These are phyloP conservation scores for Gliomastix tumulicola DNA, from an alignment of 2,329 filamentous ascomycete genomes.

Conservation along the genomic window DNA sequence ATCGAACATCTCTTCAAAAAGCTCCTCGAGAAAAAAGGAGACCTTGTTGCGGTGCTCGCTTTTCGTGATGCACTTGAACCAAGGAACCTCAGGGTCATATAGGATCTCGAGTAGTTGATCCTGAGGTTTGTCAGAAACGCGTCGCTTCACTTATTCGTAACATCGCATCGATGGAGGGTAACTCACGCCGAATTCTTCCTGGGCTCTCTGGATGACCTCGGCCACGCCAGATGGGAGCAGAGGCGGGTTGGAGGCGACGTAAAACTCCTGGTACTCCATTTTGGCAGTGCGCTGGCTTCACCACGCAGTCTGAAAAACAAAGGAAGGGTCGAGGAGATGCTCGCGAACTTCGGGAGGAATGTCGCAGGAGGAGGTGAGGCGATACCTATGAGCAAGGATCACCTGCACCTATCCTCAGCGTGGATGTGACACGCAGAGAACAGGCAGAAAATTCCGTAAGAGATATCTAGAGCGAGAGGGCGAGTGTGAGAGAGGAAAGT, in stretches of 20 bases:
- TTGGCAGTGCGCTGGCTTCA: too few species aligned
- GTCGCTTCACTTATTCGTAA: too few species aligned
- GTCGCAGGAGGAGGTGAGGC: too few species aligned
- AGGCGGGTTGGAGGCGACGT: constrained; percentile 24
- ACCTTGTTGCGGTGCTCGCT: constrained; percentile 7
- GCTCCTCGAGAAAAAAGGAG: constrained; percentile 8
- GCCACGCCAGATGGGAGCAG: constrained; percentile 19
- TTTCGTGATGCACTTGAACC: constrained; percentile 22
- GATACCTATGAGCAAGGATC: too few species aligned
- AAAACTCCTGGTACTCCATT: constrained; percentile 17
- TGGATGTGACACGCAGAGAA: too few species aligned
- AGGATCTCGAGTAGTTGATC: constrained; percentile 19
- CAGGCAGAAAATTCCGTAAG: too few species aligned
- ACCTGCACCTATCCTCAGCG: too few species aligned
- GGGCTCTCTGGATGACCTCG: constrained; percentile 10
- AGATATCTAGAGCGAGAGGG: too few species aligned
- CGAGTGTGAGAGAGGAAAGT: background rate
- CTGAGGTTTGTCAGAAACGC: too few species aligned
- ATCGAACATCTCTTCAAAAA: constrained; percentile 11
- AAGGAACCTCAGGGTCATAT: constrained; percentile 25
- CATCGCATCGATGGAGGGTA: background rate
- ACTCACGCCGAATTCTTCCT: constrained; percentile 8
- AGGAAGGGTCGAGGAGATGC: too few species aligned
- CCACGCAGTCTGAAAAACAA: too few species aligned
- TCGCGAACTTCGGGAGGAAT: too few species aligned